These are phyloP conservation scores for Chiua virens DNA, from an alignment of 768 basidiomycete species.

Conservation along the genomic window DNA sequence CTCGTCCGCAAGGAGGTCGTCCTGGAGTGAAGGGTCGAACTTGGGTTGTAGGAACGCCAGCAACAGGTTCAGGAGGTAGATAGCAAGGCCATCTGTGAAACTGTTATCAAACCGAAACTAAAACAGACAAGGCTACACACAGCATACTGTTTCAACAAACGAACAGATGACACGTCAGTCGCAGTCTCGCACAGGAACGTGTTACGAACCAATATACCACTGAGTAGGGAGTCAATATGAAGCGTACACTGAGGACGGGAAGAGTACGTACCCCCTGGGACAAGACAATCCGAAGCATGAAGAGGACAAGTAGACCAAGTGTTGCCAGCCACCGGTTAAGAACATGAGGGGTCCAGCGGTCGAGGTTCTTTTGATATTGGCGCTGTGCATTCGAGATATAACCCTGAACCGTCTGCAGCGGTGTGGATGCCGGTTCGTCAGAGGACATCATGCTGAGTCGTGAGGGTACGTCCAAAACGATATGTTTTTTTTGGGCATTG, in stretches of 20 bases:
- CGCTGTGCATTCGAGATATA: conserved; percentile 52
- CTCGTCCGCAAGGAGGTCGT: conserved; percentile 91
- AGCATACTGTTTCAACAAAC: conserved; percentile 51
- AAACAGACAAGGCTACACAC: conserved; percentile 43
- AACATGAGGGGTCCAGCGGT: conserved; percentile 88
- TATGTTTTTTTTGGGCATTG: background rate
- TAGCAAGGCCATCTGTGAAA: conserved; percentile 78
- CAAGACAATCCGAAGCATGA: conserved; percentile 82
- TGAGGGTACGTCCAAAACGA: conserved; percentile 1
- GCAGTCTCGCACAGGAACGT: background rate
- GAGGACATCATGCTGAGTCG: conserved; percentile 34
- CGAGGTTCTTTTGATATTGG: conserved; percentile 85
- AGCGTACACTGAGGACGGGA: background rate
- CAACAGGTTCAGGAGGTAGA: conserved; percentile 93
- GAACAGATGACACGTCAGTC: background rate
- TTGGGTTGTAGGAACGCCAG: conserved; percentile 97
- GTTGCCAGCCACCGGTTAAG: conserved; percentile 89
- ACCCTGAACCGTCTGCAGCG: conserved; percentile 29
- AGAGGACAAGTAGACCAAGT: conserved; percentile 65
- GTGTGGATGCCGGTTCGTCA: conserved; percentile 28
- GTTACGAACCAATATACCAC: conserved; percentile 89
- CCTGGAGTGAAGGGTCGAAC: conserved; percentile 95
- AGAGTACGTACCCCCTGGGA: conserved; percentile 75
- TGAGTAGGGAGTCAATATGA: conserved; percentile 29
- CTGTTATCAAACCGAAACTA: conserved; percentile 1